These are phyloP conservation scores for Kregervanrija delftensis DNA, from an alignment of 805 yeast genomes.

Conservation along the genomic window DNA sequence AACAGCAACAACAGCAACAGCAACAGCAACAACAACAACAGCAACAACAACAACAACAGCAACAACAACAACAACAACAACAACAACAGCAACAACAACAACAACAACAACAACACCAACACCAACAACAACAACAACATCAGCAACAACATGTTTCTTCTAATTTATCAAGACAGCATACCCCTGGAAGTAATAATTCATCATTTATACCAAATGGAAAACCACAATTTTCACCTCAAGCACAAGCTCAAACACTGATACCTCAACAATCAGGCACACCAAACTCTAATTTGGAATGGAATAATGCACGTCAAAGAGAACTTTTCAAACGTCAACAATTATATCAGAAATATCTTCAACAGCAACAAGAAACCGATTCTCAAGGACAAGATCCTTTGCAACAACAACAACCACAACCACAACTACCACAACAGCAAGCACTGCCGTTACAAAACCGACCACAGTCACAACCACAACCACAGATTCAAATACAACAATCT, in stretches of 20 bases:
- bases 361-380: slow-evolving; percentile 15
- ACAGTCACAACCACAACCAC: slow-evolving; percentile 5
- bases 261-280: slow-evolving; percentile 19
- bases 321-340: slow-evolving; percentile 1
- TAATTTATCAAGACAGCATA: no score
- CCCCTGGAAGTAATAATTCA: no score
- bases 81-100: slow-evolving; percentile 2
- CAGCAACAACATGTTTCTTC: no score
- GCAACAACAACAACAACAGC: slow-evolving; percentile 7
- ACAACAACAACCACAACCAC: slow-evolving; percentile 17
- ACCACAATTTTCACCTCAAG: slow-evolving; percentile 11
- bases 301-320: background rate
- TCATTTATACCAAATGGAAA: slow-evolving; percentile 6
- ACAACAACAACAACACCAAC: background rate
- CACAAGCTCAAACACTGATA: slow-evolving; percentile 8
- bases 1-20: slow-evolving; percentile 8
- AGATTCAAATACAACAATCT: slow-evolving; percentile 3
- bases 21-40: slow-evolving; percentile 6
- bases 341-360: slow-evolving; percentile 15
- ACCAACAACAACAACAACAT: background rate
- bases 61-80: slow-evolving; percentile 7
- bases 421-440: background rate
- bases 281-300: slow-evolving; percentile 9
- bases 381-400: slow-evolving; percentile 10
- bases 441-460: slow-evolving; percentile 2